These are phyloP conservation scores for Annulohypoxylon bovei DNA, from an alignment of 495 filamentous ascomycete species.

Conservation along the genomic window DNA sequence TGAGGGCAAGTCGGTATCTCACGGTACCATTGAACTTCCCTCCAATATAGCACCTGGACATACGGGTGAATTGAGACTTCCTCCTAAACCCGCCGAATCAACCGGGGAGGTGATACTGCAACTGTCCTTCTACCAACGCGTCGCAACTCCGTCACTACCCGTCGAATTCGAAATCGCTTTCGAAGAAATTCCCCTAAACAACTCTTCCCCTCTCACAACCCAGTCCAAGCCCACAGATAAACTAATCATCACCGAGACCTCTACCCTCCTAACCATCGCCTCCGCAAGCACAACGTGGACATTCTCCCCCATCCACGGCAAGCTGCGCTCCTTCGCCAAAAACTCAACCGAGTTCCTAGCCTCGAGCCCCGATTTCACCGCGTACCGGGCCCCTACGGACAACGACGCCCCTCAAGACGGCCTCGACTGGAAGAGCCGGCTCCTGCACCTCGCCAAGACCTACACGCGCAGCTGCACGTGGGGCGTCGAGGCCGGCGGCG, in stretches of 20 bases:
- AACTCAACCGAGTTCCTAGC: conserved; percentile 37
- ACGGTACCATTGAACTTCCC: conserved; percentile 31
- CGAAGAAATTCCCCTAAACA: conserved; percentile 52
- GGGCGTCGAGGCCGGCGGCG: conserved; percentile 32
- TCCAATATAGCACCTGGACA: conserved; percentile 34
- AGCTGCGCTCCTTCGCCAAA: conserved; percentile 35
- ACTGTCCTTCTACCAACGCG: conserved; percentile 37
- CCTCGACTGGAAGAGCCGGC: conserved; percentile 50
- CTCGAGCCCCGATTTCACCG: conserved; percentile 42
- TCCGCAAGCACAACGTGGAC: conserved; percentile 26
- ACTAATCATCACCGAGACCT: conserved; percentile 26
- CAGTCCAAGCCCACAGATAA: conserved; percentile 19
- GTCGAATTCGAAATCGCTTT: conserved; percentile 58
- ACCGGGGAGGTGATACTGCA: conserved; percentile 36
- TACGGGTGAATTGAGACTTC: conserved; percentile 25
- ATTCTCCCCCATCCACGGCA: conserved; percentile 32
- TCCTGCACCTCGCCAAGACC: conserved; percentile 49
- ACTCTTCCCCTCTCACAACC: background rate
- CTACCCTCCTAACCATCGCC: conserved; percentile 39
- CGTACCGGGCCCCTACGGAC: conserved; percentile 63
- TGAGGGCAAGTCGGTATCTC: conserved; percentile 32
- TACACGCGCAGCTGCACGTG: conserved; percentile 47
- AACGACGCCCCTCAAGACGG: conserved; percentile 64
- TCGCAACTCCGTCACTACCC: conserved; percentile 52
- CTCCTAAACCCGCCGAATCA: background rate